Base-by-base conservation (phyloP, 148 eudicot genomes). In the Rhododendron simsii region DNA sequence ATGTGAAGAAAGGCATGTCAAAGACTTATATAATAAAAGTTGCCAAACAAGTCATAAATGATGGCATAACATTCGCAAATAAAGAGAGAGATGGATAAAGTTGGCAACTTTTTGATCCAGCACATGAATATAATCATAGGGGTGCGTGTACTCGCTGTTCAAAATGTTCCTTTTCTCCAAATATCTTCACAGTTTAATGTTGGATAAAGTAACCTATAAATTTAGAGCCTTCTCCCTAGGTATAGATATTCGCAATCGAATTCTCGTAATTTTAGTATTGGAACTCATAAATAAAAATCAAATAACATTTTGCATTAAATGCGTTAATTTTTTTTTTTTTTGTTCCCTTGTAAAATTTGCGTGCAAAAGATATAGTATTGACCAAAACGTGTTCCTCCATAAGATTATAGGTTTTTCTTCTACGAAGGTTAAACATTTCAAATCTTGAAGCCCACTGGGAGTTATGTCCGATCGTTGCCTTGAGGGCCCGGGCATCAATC, bases 401-500 rank as follows among this genome's bases (percentile, higher is more conserved):
- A 8, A 41, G 7, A 41, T 41, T 41, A 6, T 1, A 41, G 0
- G 45, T 41, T 41, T 41, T 0, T 0, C 0, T 41, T 0, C 1
- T 1, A 41, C 0, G 1, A 41, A 41, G 7, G 45, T 1, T 0
- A 41, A 41, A 41, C 7, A 41, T 41, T 41, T 0, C 7, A 6
- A 41, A 41, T 41, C 1, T 0, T 41, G 45, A 1, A 41, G 1
- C 8, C 8, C 1, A 41, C 7, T 5, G 45, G 1, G 0, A 1
- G 44, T 41, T 41, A 41, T 41, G 45, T 0, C 45, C 8, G 7
- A 41, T 41, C 44, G 44, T 41, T 6, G 6, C 0, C 45, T 41
- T 6, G 45, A 41, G 45, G 45, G 1, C 8, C 7, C 45, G 7
- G 1, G 8, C 6, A 41, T 41, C 45, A 5, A 41, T 41, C 0